A percentile compares a stretch with the other conserved stretches of the same genome.
Conservation (phyloP, 352 stramenopile species). For the Globisporangium middletonii region DNA sequence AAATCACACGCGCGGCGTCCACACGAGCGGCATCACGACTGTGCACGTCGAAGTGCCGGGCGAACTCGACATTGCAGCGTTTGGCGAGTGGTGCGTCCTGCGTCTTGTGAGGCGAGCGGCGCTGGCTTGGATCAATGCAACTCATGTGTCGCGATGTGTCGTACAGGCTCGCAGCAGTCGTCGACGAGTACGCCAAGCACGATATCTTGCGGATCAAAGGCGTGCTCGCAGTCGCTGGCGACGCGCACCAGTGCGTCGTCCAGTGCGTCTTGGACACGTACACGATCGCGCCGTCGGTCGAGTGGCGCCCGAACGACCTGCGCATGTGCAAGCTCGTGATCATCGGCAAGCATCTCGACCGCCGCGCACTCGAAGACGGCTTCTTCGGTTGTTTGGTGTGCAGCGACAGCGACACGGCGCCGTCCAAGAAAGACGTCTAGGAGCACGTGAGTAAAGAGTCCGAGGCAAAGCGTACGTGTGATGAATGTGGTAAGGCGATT, state of each 20-base stretch:
- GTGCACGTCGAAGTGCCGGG: conserved; percentile 48
- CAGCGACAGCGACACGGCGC: no score
- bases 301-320: conserved; percentile 27
- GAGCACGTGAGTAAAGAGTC: not conserved
- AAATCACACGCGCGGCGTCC: conserved; percentile 18
- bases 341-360: conserved; percentile 56
- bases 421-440: conserved; percentile 1
- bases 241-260: conserved; percentile 45
- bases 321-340: conserved; percentile 51
- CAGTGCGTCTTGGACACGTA: conserved; percentile 74
- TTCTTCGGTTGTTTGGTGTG: conserved; percentile 47
- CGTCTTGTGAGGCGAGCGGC: no score
- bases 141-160: not conserved
- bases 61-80: conserved; percentile 38
- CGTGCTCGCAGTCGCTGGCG: conserved; percentile 40
- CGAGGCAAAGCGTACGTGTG: no score
- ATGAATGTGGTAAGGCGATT: no score
- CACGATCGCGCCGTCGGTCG: conserved; percentile 48
- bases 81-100: conserved; percentile 45
- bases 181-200: conserved; percentile 44
- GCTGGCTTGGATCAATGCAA: not conserved
- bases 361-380: conserved; percentile 27
- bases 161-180: conserved; percentile 37
- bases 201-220: conserved; percentile 66
- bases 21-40: conserved; percentile 50